Base-by-base conservation (phyloP, 805 yeast species). In the Pichia cabralensis region DNA sequence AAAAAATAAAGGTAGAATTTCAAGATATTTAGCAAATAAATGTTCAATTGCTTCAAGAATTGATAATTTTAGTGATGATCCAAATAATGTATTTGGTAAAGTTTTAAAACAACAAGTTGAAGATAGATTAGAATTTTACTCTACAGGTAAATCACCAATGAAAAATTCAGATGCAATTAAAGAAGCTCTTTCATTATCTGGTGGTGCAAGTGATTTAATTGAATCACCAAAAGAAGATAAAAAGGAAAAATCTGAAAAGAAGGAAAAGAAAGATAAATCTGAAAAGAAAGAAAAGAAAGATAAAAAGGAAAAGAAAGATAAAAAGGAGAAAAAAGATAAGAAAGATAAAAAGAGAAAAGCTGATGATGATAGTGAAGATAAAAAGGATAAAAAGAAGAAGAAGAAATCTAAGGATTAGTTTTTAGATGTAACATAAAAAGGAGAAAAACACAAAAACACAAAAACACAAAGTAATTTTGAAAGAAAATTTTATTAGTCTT, bases 21-120 rank as follows among this genome's bases (percentile, higher is more conserved):
- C 98, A 32, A 81, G 98, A 68, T 92, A 88, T 67, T 71, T 92
- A 64, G 98, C 98, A 47, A 92, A 92, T 80, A 92, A 92, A 67
- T 89, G 97, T 75, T 81, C 98, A 27, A 89, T 92, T 66, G 98
- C 98, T 41, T 85, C 96, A 34, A 85, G 98, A 74, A 89, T 92
- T 54, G 98, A 92, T 67, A 85, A 85, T 68, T 92, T 85, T 64
- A 80, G 96, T 38, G 98, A 92, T 59, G 83, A 80, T 59, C 96
- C 98, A 53, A 70, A 85, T 29, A 81, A 80, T 43, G 83, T 75
- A 34, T 92, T 92, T 51, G 98, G 98, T 60, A 69, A 74, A 50
- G 79, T 88, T 37, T 75, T 92, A 62, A 88, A 85, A 72, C 75
- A 83, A 62, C 98, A 92, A 72, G 97, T 92, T 48, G 98, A 92